Conservation (phyloP, 192 early-diverging fungal species). For the Umbelopsis sp. region DNA sequence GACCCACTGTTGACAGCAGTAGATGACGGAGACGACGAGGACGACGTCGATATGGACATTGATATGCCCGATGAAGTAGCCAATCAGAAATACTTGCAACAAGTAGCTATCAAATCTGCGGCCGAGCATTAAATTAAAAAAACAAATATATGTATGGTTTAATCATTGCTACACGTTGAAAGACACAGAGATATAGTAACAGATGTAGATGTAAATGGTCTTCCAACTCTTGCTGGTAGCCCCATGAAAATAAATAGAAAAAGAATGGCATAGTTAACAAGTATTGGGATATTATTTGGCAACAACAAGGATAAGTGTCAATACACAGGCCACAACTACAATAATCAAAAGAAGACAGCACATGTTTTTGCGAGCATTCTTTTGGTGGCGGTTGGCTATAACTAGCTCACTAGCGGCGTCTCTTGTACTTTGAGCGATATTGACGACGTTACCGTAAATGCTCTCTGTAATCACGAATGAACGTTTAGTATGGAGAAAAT, state of each 20-base stretch:
- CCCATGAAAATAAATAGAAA: not conserved
- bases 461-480: constrained; percentile 66
- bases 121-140: not conserved
- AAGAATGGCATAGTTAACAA: not conserved
- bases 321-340: constrained; percentile 63
- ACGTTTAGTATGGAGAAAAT: not conserved
- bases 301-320: constrained; percentile 61
- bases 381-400: constrained; percentile 79
- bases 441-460: constrained; percentile 93
- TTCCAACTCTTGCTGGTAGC: no score
- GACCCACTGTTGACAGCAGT: constrained; percentile 85
- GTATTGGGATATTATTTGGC: constrained; percentile 32
- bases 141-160: not conserved
- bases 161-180: not conserved
- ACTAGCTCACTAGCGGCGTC: constrained; percentile 82
- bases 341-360: constrained; percentile 84
- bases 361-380: constrained; percentile 74
- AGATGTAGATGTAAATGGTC: not conserved
- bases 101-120: not conserved
- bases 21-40: constrained; percentile 68
- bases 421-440: constrained; percentile 75
- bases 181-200: not conserved
- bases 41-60: constrained; percentile 49
- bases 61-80: constrained; percentile 33
- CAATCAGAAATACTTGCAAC: constrained; percentile 32